Conservation (phyloP, 345 rosid species). For the Sonneratia alba region DNA sequence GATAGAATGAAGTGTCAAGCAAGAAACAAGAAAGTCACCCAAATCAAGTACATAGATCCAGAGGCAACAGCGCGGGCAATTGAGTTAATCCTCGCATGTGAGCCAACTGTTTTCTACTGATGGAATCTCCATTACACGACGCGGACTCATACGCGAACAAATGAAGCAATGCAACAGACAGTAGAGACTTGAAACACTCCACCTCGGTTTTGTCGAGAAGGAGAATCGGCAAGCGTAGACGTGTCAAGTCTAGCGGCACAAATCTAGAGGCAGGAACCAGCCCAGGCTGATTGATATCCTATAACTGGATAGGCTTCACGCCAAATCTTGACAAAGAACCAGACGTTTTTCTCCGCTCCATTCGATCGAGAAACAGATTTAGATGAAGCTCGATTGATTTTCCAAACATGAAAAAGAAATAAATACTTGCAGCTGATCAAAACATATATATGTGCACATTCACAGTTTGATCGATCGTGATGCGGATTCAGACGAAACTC, state of each 20-base stretch:
- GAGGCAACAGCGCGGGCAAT: neutral
- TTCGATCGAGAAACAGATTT: neutral
- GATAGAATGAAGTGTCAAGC: neutral
- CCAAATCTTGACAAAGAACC: neutral
- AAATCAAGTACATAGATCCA: neutral
- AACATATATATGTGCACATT: neutral
- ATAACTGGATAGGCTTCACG: neutral
- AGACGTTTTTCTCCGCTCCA: neutral
- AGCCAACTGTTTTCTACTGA: neutral
- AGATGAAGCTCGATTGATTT: neutral
- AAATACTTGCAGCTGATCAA: neutral
- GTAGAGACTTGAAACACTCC: neutral
- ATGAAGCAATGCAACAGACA: conserved; percentile 3
- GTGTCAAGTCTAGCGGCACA: neutral
- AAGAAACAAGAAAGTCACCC: neutral
- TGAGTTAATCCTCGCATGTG: neutral
- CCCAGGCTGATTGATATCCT: neutral
- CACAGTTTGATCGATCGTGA: neutral
- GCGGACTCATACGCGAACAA: neutral
- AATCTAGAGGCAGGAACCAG: neutral
- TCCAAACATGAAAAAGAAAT: too few relatives aligned
- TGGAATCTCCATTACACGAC: neutral
- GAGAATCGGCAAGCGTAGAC: neutral
- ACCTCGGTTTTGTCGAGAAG: neutral
- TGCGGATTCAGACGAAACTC: conserved; percentile 1